Conservation (phyloP, 2,329 filamentous ascomycete genomes). For the Aspergillus ochraceus region DNA sequence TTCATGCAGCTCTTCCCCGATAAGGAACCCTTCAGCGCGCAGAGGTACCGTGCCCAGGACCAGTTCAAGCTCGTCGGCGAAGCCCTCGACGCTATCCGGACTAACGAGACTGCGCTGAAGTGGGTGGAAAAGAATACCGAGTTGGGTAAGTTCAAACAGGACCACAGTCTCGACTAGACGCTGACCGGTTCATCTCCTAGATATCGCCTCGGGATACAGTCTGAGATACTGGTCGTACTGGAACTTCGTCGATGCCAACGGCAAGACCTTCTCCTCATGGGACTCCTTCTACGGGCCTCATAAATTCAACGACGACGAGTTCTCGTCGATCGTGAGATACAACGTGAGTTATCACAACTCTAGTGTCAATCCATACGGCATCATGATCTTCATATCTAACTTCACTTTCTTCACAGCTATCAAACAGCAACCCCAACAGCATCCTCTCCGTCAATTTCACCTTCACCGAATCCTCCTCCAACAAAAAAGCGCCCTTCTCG, state of each 20-base stretch:
- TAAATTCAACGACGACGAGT: slow-evolving; percentile 20
- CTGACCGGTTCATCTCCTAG: not conserved
- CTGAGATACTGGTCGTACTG: slow-evolving; percentile 15
- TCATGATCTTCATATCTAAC: too few species aligned
- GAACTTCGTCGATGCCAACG: slow-evolving; percentile 21
- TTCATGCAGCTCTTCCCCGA: slow-evolving; percentile 56
- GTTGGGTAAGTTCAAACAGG: not conserved
- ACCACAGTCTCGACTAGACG: not conserved
- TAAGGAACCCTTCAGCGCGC: slow-evolving; percentile 42
- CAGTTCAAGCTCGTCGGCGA: slow-evolving; percentile 31
- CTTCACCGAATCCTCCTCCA: slow-evolving; percentile 31
- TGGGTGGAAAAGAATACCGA: not conserved
- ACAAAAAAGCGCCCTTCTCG: slow-evolving; percentile 18
- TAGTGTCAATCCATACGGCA: too few species aligned
- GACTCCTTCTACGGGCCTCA: slow-evolving; percentile 39
- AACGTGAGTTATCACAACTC: slow-evolving; percentile 8
- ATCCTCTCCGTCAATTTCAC: slow-evolving; percentile 28
- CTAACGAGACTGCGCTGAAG: slow-evolving; percentile 1
- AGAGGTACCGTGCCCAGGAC: slow-evolving; percentile 45
- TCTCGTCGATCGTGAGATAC: slow-evolving; percentile 20
- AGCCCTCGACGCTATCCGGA: slow-evolving; percentile 17
- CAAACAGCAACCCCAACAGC: slow-evolving; percentile 11
- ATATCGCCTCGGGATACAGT: not conserved
- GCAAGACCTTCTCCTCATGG: slow-evolving; percentile 41
- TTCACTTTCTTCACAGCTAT: not conserved